Evolutionary conservation across 257 asterid genomes (phyloP).

Genomic region (Penstemon eatonii): DNA sequence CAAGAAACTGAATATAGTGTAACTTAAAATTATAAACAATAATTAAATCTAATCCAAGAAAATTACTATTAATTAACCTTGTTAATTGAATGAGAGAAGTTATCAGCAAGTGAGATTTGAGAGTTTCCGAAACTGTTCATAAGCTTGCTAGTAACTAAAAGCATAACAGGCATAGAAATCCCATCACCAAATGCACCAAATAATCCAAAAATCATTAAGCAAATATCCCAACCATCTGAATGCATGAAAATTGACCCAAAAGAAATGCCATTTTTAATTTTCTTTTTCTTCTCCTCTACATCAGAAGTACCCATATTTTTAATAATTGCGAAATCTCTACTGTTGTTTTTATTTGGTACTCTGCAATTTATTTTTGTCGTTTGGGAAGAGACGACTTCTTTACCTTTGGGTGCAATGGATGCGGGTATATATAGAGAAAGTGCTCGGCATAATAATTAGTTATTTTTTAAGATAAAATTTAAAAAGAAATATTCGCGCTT

Average conservation of each 20-base stretch:
- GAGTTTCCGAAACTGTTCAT: constrained; percentile 63
- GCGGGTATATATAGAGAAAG: too few relatives aligned
- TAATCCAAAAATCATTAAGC: constrained; percentile 66
- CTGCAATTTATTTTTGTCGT: too few relatives aligned
- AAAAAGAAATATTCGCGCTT: too few relatives aligned
- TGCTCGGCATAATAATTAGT: too few relatives aligned
- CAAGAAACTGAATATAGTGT: neutral
- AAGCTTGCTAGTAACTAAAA: constrained; percentile 59
- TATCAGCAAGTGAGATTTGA: constrained; percentile 25
- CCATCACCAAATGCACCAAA: constrained; percentile 76
- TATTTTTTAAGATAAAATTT: too few relatives aligned
- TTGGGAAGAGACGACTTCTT: too few relatives aligned
- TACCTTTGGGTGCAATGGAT: too few relatives aligned
- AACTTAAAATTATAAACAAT: neutral
- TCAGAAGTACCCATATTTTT: too few relatives aligned
- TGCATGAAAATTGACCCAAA: constrained; percentile 65
- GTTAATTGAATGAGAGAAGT: constrained; percentile 45
- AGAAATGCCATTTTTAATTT: constrained; percentile 7
- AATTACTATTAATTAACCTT: constrained; percentile 38
- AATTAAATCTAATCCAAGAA: too few relatives aligned
- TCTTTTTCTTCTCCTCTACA: constrained; percentile 11
- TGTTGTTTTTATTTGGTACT: too few relatives aligned
- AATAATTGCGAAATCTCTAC: too few relatives aligned
- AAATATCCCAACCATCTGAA: constrained; percentile 54
- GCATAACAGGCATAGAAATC: constrained; percentile 62